phyloP scores from a whole-genome alignment of 2,329 filamentous ascomycete genomes.

The Lasiodiplodia sp. region DNA sequence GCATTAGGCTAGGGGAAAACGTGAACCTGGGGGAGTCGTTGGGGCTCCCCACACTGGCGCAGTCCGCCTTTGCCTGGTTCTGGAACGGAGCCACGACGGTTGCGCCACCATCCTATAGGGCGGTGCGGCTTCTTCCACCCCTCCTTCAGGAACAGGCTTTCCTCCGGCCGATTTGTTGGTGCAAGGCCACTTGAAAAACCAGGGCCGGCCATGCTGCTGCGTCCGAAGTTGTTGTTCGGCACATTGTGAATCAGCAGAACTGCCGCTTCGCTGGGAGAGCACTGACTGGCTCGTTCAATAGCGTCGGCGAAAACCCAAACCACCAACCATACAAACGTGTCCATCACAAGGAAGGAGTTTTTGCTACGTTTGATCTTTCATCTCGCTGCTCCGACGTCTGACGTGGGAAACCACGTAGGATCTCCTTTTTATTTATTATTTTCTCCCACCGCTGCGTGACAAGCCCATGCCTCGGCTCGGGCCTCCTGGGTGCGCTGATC shows the following conservation, averaged over 20 bases:
- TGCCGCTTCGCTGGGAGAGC: too few relatives aligned
- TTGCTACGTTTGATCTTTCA: background rate
- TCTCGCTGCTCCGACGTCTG: background rate
- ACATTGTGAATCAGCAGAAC: background rate
- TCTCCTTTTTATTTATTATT: background rate
- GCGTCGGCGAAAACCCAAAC: background rate
- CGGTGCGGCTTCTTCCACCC: too few relatives aligned
- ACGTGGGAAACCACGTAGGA: background rate
- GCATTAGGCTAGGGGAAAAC: too few relatives aligned
- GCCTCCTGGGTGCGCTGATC: background rate
- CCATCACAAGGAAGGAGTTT: background rate
- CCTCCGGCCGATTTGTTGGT: too few relatives aligned
- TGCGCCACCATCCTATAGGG: background rate
- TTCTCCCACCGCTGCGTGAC: background rate
- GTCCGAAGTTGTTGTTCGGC: background rate
- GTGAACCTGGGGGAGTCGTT: too few relatives aligned
- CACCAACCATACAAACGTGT: background rate
- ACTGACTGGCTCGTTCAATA: background rate
- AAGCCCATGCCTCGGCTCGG: background rate
- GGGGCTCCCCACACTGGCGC: background rate
- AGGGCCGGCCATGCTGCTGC: background rate
- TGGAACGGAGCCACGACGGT: background rate
- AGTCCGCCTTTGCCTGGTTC: background rate
- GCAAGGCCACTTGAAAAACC: background rate
- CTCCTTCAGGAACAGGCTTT: too few relatives aligned